Evolutionary conservation across 2,329 filamentous ascomycete genomes (phyloP), one percentile per base, ranked within the genome.

Genomic region (Trichoderma asperellum): DNA sequence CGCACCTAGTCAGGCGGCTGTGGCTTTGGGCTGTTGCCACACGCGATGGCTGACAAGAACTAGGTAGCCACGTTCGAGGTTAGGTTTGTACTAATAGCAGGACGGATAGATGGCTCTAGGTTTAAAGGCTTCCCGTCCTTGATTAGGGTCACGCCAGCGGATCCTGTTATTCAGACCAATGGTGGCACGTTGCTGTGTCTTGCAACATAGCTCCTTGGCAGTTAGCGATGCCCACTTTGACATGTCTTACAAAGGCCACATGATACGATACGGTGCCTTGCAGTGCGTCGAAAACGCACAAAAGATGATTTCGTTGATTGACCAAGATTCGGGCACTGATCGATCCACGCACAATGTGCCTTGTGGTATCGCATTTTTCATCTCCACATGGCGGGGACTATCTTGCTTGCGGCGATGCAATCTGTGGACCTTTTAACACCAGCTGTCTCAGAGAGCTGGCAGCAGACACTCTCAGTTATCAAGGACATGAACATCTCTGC

Each of bases 21-120:
- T 66, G 63, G 63, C 55, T 59, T 67, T 59, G 62, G 62, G 37
- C 29, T 66, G 29, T 63, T 63, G 67, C 67, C 58, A 62, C 59
- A 58, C 43, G 59, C 60, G 0, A 64, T 63, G 57, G 47, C 56
- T 55, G 57, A 57, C 65, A 68, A 43, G 65, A 43, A 68, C n/a
- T n/a, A n/a, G n/a, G n/a, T n/a, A 68, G 64, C 55, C 59, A 68
- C 43, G 65, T 34, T 59, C 37, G 49, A 57, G 62, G 52, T 49
- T 58, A 12, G 27, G 18, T 47, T 35, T 66, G 62, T 16, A 32
- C 53, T 58, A 57, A 53, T 53, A 57, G 62, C n/a, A n/a, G n/a
- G n/a, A n/a, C n/a, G n/a, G n/a, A n/a, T n/a, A n/a, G n/a, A n/a
- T n/a, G n/a, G n/a, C n/a, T n/a, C n/a, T n/a, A n/a, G n/a, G n/a